Evolutionary conservation across 202 grass and related monocot genomes (phyloP), one percentile per base, ranked within the genome.

Genomic region (Alloteropsis angusta): DNA sequence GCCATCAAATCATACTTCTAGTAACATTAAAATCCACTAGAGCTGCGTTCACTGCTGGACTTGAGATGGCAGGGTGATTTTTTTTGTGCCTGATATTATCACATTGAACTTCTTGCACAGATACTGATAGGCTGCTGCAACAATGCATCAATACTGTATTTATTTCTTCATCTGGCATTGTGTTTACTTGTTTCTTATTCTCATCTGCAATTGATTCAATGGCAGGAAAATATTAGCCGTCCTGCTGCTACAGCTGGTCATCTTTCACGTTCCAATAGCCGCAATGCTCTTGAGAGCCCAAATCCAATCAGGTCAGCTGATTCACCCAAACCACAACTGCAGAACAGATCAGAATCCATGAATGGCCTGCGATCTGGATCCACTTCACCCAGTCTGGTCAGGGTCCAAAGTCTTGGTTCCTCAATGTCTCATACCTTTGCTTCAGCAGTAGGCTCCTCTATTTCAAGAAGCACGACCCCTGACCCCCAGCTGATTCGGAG

Each of bases 331-430:
- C 68, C 55, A 14, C 76, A 86, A 30, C 76, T 86, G 25, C 96
- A 84, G 80, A 84, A 64, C 30, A 85, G 81, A 60, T 85, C 87
- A 14, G 92, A 95, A 34, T 81, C 82, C 41, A 80, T 98, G 76
- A 86, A 79, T 83, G 96, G 74, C 65, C 72, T 92, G 72, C 88
- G 84, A 74, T 85, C 87, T 73, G 91, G 91, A 60, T 42, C 85
- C 30, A 81, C 84, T 57, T 94, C 95, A 71, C 91, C 95, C n/a
- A 86, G 87, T 80, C 85, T 98, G 72, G 90, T 86, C 30, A 89
- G 89, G 76, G 89, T 95, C n/a, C 92, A 88, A 42, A 98, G 92
- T 81, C 79, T 98, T 52, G 96, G 95, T 52, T 90, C 89, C 53
- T 93, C 96, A 59, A 90, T 94, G 60, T 85, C 87, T 58, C 88